These are phyloP conservation scores for Karstenula rhodostoma DNA, from an alignment of 2,329 filamentous ascomycete genomes.

Conservation along the genomic window DNA sequence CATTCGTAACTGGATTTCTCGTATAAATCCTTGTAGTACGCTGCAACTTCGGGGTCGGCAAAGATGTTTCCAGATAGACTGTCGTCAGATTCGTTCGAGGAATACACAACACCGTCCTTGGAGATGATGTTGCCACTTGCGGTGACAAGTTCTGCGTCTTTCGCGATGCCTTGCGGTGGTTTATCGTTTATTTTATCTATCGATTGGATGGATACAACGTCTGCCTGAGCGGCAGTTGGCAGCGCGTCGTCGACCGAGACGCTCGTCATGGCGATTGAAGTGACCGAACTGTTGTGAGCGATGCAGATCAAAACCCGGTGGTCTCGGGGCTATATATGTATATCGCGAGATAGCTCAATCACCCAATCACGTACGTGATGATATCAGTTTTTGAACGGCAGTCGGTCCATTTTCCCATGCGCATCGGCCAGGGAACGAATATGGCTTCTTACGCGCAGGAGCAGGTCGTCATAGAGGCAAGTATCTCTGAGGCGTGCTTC, in stretches of 20 bases:
- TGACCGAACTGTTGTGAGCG: neutral
- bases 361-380: neutral
- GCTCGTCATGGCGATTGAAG: conserved; percentile 6
- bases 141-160: conserved; percentile 12
- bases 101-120: conserved; percentile 11
- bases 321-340: neutral
- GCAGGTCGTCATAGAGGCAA: neutral
- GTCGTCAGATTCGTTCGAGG: conserved; percentile 8
- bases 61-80: conserved; percentile 45
- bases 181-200: conserved; percentile 9
- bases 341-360: neutral
- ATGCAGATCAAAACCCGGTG: neutral
- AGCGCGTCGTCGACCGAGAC: neutral
- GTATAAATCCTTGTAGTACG: conserved; percentile 63
- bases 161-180: conserved; percentile 2
- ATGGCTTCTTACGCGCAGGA: neutral
- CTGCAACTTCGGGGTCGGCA: conserved; percentile 59
- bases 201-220: conserved; percentile 8
- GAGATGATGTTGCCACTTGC: conserved; percentile 12
- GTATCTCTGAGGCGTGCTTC: neutral
- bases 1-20: conserved; percentile 63
- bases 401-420: neutral
- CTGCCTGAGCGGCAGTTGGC: conserved; percentile 6
- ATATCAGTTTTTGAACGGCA: neutral
- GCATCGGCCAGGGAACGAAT: neutral